Conservation (phyloP, 139 green algal genomes). For the Yamagishiella unicocca region DNA sequence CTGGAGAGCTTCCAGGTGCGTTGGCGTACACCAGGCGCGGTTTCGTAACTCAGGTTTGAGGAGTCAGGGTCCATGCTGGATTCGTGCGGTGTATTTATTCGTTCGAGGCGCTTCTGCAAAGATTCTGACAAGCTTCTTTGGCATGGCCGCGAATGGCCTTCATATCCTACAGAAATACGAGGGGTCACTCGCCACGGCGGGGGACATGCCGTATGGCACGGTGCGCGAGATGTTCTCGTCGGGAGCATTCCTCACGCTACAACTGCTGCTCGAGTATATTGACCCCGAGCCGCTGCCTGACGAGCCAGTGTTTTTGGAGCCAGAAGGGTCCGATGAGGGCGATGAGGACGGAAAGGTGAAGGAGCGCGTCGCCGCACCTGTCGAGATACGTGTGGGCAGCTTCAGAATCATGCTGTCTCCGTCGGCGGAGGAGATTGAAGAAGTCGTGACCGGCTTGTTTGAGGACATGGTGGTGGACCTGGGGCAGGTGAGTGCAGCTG, state of each 20-base stretch:
- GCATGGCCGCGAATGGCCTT: no score
- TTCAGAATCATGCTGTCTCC: constrained; percentile 29
- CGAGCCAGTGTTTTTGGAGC: not conserved
- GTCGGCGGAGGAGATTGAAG: constrained; percentile 12
- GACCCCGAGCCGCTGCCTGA: constrained; percentile 25
- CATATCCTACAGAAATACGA: constrained; percentile 24
- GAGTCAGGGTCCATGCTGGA: no score
- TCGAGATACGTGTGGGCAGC: not conserved
- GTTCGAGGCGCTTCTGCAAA: no score
- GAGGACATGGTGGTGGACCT: constrained; percentile 60
- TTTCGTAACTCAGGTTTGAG: no score
- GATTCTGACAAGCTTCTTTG: no score
- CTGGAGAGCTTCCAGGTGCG: constrained; percentile 59
- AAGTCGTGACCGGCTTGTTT: constrained; percentile 50
- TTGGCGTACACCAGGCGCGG: no score
- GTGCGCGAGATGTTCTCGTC: constrained; percentile 48
- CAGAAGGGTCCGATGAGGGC: not conserved
- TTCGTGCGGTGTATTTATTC: no score
- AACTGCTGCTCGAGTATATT: constrained; percentile 24
- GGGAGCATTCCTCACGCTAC: constrained; percentile 52
- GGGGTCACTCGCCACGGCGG: not conserved
- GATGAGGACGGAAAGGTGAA: not conserved
- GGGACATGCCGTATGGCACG: constrained; percentile 25
- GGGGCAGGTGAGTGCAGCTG: constrained; percentile 44
- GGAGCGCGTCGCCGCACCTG: not conserved